Base-by-base conservation (phyloP, 2,329 filamentous ascomycete genomes). In the Sarocladium kiliense region DNA sequence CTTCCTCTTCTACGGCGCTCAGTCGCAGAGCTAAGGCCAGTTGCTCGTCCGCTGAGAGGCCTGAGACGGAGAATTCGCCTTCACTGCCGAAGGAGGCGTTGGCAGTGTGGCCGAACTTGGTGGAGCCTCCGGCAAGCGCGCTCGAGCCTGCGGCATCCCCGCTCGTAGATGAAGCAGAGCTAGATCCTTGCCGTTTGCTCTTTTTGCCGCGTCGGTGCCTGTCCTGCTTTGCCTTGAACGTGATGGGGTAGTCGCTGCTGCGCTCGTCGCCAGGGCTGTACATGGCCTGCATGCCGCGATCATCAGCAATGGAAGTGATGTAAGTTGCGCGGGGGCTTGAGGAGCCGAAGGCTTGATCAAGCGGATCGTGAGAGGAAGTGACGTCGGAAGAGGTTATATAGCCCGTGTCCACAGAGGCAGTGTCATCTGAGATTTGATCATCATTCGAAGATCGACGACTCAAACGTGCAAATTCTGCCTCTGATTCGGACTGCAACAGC, bases 141-240 rank as follows among this genome's bases (percentile, higher is more conserved):
- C 47, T 51, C 16, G 54, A 9, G 41, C 30, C 39, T n/a, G 32
- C 49, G 30, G 25, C 44, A 58, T 60, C 21, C 59, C 64, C 5
- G 21, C 36, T 53, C 11, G 50, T 19, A 19, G 50, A 51, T 12
- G 72, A 71, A 34, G 56, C 61, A 7, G 64, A 65, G 6, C 66
- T 65, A 16, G 64, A 59, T 5, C 59, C 54, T 1, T 69, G 65
- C n/a, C 64, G 65, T 57, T 74, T 78, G 21, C 65, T 66, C 58
- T 69, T 77, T 62, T 75, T 72, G 27, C 47, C 47, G 18, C 18
- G 47, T 10, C 47, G 12, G 16, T 51, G 47, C 23, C 21, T 51
- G 42, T 59, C 54, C n/a, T 60, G 65, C 63, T 71, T 76, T 25
- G 64, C 61, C 63, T 77, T 81, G 61, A 72, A 74, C 47, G 69